Conservation (phyloP, 2,329 filamentous ascomycete genomes). For the Didymella lethalis region DNA sequence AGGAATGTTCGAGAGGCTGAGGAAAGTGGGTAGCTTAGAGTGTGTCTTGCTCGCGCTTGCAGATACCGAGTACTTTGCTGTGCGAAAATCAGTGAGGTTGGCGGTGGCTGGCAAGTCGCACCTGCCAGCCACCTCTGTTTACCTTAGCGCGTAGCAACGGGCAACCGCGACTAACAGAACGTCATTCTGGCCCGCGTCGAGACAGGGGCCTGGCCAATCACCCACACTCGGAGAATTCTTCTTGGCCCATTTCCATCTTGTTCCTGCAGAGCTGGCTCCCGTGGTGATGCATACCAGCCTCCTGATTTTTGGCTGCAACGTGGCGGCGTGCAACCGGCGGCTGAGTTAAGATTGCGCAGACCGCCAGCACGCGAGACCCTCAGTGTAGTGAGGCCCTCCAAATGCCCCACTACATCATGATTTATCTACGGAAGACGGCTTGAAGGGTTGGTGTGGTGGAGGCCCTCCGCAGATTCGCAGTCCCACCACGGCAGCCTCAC, state of each 20-base stretch:
- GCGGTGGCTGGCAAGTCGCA: constrained; percentile 40
- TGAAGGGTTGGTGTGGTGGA: constrained; percentile 8
- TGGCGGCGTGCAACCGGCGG: constrained; percentile 32
- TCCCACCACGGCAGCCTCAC: constrained; percentile 20
- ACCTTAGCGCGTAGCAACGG: constrained; percentile 29
- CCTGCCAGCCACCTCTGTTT: constrained; percentile 18
- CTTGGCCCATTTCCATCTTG: constrained; percentile 20
- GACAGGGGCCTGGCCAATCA: constrained; percentile 30
- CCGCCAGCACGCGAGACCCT: constrained; percentile 14
- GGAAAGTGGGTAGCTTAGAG: constrained; percentile 46
- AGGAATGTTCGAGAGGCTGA: constrained; percentile 30
- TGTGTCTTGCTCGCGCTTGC: constrained; percentile 40
- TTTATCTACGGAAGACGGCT: not conserved
- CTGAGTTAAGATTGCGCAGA: constrained; percentile 23
- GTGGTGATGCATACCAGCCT: constrained; percentile 34
- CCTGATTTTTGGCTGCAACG: constrained; percentile 35
- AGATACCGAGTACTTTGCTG: constrained; percentile 44
- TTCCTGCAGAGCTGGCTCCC: constrained; percentile 35
- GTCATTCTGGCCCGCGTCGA: constrained; percentile 31
- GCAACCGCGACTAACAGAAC: constrained; percentile 28
- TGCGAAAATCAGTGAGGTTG: constrained; percentile 46
- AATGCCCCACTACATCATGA: not conserved
- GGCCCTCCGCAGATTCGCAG: constrained; percentile 17
- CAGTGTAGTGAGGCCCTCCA: constrained; percentile 6
- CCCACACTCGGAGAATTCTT: constrained; percentile 18